Conservation (phyloP, 345 rosid species). For the Euphorbia pulcherrima region DNA sequence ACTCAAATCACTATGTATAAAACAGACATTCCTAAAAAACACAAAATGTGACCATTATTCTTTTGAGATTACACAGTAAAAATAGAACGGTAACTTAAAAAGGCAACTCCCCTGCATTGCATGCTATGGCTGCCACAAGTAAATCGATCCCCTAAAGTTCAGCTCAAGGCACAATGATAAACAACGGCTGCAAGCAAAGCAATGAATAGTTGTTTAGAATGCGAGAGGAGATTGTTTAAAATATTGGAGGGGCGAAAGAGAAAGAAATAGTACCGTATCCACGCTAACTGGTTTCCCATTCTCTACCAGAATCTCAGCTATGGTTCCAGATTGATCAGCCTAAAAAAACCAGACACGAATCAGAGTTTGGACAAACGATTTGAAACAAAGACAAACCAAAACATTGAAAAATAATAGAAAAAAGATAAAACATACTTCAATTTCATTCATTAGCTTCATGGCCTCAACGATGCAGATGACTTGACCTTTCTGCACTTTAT, state of each 20-base stretch:
- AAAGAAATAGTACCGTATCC: slow-evolving; percentile 51
- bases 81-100: slow-evolving; percentile 1
- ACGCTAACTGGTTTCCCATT: slow-evolving; percentile 84
- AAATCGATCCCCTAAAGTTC: slow-evolving; percentile 11
- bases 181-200: slow-evolving; percentile 61
- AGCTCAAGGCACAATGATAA: slow-evolving; percentile 57
- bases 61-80: slow-evolving; percentile 14
- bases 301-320: slow-evolving; percentile 66
- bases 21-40: not conserved
- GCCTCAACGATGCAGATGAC: slow-evolving; percentile 92
- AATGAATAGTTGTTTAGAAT: not conserved
- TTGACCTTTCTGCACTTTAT: slow-evolving; percentile 94
- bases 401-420: not conserved
- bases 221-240: not conserved
- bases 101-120: slow-evolving; percentile 10
- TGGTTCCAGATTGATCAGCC: slow-evolving; percentile 95
- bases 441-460: slow-evolving; percentile 97
- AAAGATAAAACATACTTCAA: slow-evolving; percentile 55
- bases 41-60: slow-evolving; percentile 14
- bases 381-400: not conserved
- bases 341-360: slow-evolving; percentile 27
- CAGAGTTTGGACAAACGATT: not conserved
- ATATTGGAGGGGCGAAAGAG: not conserved
- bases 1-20: not conserved
- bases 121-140: slow-evolving; percentile 10